Evolutionary conservation across 768 basidiomycete species (phyloP).

Genomic region (Butyriboletus loyo): DNA sequence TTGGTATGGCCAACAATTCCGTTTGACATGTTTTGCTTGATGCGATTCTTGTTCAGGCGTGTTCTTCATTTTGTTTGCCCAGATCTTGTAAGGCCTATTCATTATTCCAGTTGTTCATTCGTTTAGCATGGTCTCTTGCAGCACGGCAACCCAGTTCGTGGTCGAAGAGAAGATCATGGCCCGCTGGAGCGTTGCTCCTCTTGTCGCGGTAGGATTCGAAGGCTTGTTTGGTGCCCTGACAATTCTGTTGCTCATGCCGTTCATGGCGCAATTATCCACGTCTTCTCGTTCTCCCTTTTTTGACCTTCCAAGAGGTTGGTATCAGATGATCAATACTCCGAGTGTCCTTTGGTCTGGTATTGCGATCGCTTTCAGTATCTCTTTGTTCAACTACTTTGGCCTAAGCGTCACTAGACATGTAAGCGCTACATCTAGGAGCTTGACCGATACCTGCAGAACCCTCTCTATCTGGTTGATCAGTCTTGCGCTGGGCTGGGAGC

Average conservation of each 20-base stretch:
- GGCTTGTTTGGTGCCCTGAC: constrained; percentile 87
- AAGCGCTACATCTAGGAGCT: constrained; percentile 85
- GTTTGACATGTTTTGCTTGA: constrained; percentile 15
- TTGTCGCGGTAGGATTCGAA: constrained; percentile 92
- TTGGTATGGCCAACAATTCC: constrained; percentile 46
- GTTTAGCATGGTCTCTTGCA: constrained; percentile 29
- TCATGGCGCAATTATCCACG: constrained; percentile 70
- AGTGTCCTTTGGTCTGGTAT: constrained; percentile 64
- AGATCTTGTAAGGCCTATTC: constrained; percentile 70
- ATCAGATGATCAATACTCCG: constrained; percentile 81
- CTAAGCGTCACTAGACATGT: constrained; percentile 90
- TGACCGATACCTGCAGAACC: constrained; percentile 94
- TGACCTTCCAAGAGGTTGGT: constrained; percentile 85
- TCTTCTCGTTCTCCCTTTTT: constrained; percentile 69
- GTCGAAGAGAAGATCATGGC: constrained; percentile 96
- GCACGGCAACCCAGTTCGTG: constrained; percentile 90
- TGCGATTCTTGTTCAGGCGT: constrained; percentile 53
- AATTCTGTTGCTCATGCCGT: constrained; percentile 74
- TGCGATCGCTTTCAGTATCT: constrained; percentile 73
- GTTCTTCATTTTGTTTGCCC: constrained; percentile 89
- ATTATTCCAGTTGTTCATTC: not conserved
- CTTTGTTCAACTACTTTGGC: constrained; percentile 86
- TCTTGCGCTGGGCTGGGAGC: constrained; percentile 88
- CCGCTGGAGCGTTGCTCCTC: constrained; percentile 79
- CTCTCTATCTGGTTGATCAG: constrained; percentile 95